Evolutionary conservation across 306 rosid genomes (phyloP), one percentile per base, ranked within the genome.

Genomic region (Argentina anserina): DNA sequence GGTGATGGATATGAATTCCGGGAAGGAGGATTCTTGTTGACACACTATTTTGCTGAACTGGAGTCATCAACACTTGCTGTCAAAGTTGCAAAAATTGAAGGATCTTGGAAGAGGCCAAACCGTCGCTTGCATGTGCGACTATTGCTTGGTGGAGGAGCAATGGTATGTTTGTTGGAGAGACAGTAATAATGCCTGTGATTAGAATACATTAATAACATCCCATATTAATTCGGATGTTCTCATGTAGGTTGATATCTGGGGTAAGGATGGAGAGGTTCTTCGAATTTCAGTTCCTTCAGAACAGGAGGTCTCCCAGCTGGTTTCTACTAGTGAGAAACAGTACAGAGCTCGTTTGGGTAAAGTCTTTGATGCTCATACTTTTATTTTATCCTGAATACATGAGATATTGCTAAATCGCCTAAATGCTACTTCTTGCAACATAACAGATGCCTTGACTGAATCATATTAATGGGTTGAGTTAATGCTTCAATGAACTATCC

Each of bases 1-100:
- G 98, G 97, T 18, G 94, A 93, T 85, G 98, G 98, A 82, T 93
- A 90, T 49, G 92, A 80, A 69, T 90, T 93, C 88, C 77, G 77
- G 33, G 45, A 84, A 73, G 97, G 96, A 31, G 88, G 85, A 73
- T 90, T 87, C 80, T 81, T 90, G 76, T 82, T 90, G 81, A 90
- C 93, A 37, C 85, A 84, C 59, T 93, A 93, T 82, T 83, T 82
- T 81, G 97, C 98, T 70, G 86, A 89, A 80, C 82, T 82, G 69
- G 82, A 85, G 65, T 82, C 86, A 12, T 87, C 94, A 6, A 61
- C 76, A 78, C 88, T 93, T 82, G 85, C 90, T 46, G 84, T 93
- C 71, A 79, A 79, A 79, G 87, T 89, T 72, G 49, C 73, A 26
- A 84, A 84, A 81, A 81, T 90, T 49, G 92, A 89, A 86, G 98